These are phyloP conservation scores for Trametes sanguinea DNA, from an alignment of 768 basidiomycete species.

Conservation along the genomic window DNA sequence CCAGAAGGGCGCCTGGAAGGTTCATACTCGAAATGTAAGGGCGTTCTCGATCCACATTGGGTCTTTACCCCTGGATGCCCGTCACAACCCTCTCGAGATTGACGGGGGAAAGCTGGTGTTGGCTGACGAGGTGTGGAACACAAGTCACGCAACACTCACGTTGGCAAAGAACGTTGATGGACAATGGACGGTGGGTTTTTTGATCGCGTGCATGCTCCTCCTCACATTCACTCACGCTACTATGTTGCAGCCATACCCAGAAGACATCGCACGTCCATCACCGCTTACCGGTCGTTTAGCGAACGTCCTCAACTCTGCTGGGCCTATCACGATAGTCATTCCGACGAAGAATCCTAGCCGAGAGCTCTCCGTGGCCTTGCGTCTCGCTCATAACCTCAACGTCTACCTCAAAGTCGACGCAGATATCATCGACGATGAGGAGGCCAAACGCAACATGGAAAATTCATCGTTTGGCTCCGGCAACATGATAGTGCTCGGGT, in stretches of 20 bases:
- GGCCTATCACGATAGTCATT: slow-evolving; percentile 59
- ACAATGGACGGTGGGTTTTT: slow-evolving; percentile 12
- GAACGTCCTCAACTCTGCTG: slow-evolving; percentile 56
- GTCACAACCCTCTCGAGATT: background rate
- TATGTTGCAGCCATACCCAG: slow-evolving; percentile 4
- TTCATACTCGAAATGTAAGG: slow-evolving; percentile 32
- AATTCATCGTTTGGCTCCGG: slow-evolving; percentile 36
- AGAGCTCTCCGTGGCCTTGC: slow-evolving; percentile 57
- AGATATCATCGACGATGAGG: slow-evolving; percentile 52
- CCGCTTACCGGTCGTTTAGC: slow-evolving; percentile 60
- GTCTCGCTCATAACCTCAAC: slow-evolving; percentile 68
- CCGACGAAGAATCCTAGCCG: slow-evolving; percentile 33
- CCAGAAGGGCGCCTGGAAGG: slow-evolving; percentile 1
- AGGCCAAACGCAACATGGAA: slow-evolving; percentile 32
- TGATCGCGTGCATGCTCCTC: too few species aligned
- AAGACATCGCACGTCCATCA: background rate
- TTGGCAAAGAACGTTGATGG: slow-evolving; percentile 5
- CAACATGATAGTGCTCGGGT: slow-evolving; percentile 59
- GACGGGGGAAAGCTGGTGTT: slow-evolving; percentile 12
- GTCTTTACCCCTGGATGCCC: background rate
- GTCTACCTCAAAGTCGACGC: slow-evolving; percentile 72
- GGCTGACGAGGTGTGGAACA: slow-evolving; percentile 5
- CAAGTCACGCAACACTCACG: background rate
- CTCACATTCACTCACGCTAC: too few species aligned
- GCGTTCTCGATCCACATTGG: slow-evolving; percentile 24